phyloP scores from a whole-genome alignment of 1,284 basidiomycete genomes.

The Xerocomus minutiporus region DNA sequence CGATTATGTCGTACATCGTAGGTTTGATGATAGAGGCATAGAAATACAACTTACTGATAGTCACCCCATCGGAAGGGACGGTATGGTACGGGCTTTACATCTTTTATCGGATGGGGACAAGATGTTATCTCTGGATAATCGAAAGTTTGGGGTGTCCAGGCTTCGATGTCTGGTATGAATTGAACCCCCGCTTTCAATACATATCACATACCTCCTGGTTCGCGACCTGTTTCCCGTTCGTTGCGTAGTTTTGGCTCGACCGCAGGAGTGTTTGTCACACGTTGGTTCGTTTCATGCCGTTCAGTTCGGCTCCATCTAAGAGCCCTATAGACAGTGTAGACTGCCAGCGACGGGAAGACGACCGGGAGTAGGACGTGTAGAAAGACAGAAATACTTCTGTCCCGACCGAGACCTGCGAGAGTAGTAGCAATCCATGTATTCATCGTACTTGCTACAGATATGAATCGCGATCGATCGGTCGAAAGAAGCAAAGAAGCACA shows the following conservation, averaged over 20 bases:
- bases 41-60: slow-evolving; percentile 48
- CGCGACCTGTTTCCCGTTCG: slow-evolving; percentile 16
- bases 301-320: slow-evolving; percentile 9
- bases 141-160: slow-evolving; percentile 49
- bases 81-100: slow-evolving; percentile 56
- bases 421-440: slow-evolving; percentile 1
- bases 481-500: too few species aligned
- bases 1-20: not conserved
- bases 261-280: not conserved
- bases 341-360: slow-evolving; percentile 12
- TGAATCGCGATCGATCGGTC: too few species aligned
- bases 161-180: slow-evolving; percentile 26
- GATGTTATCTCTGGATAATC: slow-evolving; percentile 48
- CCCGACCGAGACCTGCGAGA: not conserved
- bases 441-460: slow-evolving; percentile 1
- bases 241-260: not conserved
- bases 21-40: not conserved
- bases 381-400: not conserved
- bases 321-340: slow-evolving; percentile 17
- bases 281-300: too few species aligned
- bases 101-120: slow-evolving; percentile 36
- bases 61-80: slow-evolving; percentile 64
- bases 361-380: slow-evolving; percentile 14
- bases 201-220: slow-evolving; percentile 26
- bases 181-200: not conserved